Evolutionary conservation across 768 basidiomycete genomes (phyloP).

Genomic region (Auricularia sp.): DNA sequence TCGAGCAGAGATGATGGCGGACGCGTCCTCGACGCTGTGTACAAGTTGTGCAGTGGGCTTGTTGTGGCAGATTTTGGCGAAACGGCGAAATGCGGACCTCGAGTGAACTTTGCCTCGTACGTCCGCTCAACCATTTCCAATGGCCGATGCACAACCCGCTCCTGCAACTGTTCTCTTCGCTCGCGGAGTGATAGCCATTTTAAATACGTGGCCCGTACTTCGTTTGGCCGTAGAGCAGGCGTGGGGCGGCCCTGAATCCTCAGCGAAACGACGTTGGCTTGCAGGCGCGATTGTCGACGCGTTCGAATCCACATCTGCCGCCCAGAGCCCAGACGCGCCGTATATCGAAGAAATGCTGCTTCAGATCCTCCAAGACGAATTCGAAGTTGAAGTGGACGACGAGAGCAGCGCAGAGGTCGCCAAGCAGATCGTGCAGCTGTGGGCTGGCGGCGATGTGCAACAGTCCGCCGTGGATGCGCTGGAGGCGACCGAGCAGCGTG

Average conservation of each 20-base stretch:
- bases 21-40: too few relatives aligned
- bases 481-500: slow-evolving; percentile 51
- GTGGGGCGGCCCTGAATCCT: slow-evolving; percentile 75
- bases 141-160: slow-evolving; percentile 23
- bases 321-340: slow-evolving; percentile 45
- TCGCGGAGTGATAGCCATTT: slow-evolving; percentile 72
- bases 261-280: slow-evolving; percentile 74
- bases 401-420: slow-evolving; percentile 70
- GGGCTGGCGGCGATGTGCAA: slow-evolving; percentile 36
- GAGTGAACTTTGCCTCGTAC: too few relatives aligned
- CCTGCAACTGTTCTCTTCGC: slow-evolving; percentile 64
- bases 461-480: slow-evolving; percentile 45
- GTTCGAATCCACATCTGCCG: slow-evolving; percentile 29
- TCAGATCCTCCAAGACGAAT: slow-evolving; percentile 83
- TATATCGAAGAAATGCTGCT: slow-evolving; percentile 76
- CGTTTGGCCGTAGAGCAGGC: slow-evolving; percentile 74
- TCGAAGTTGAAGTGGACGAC: slow-evolving; percentile 76
- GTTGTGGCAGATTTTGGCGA: too few relatives aligned
- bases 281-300: slow-evolving; percentile 72
- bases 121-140: background rate
- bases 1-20: too few relatives aligned
- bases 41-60: too few relatives aligned
- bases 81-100: too few relatives aligned
- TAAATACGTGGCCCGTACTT: slow-evolving; percentile 77
- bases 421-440: slow-evolving; percentile 58